A percentile compares a stretch with the other conserved stretches of the same genome.
Conservation (phyloP, 1,139 yeast genomes). For the Torulaspora pretoriensis region DNA sequence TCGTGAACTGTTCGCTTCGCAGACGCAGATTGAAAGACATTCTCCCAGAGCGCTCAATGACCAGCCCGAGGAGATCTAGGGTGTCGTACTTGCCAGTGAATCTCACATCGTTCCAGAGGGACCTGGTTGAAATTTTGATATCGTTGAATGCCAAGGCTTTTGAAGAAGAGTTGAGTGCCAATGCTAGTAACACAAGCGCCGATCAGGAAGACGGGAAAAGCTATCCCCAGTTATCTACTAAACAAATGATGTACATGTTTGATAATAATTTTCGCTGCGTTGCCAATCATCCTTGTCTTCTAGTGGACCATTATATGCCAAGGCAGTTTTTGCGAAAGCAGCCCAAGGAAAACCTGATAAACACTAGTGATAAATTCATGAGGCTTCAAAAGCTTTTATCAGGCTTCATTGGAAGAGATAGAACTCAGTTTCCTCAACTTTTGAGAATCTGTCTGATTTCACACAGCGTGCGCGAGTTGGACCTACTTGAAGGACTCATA, state of each 20-base stretch:
- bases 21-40: background rate
- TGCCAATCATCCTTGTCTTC: constrained; percentile 59
- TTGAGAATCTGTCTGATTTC: constrained; percentile 51
- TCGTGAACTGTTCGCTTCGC: no score
- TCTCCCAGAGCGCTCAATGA: no score
- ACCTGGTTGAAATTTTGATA: constrained; percentile 50
- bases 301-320: constrained; percentile 74
- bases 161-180: constrained; percentile 28
- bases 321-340: constrained; percentile 61
- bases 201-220: constrained; percentile 12
- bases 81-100: constrained; percentile 54
- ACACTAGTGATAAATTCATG: constrained; percentile 56
- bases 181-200: constrained; percentile 13
- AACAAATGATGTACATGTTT: constrained; percentile 42
- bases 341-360: constrained; percentile 50
- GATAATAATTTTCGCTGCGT: constrained; percentile 49
- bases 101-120: constrained; percentile 52
- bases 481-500: constrained; percentile 61
- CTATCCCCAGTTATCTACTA: constrained; percentile 28
- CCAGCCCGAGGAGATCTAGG: background rate
- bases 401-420: constrained; percentile 22
- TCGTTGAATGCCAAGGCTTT: constrained; percentile 49
- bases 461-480: constrained; percentile 61
- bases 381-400: constrained; percentile 51
- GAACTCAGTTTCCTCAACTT: constrained; percentile 15